Base-by-base conservation (phyloP, 2,329 filamentous ascomycete genomes). In the Penicillium sp. region DNA sequence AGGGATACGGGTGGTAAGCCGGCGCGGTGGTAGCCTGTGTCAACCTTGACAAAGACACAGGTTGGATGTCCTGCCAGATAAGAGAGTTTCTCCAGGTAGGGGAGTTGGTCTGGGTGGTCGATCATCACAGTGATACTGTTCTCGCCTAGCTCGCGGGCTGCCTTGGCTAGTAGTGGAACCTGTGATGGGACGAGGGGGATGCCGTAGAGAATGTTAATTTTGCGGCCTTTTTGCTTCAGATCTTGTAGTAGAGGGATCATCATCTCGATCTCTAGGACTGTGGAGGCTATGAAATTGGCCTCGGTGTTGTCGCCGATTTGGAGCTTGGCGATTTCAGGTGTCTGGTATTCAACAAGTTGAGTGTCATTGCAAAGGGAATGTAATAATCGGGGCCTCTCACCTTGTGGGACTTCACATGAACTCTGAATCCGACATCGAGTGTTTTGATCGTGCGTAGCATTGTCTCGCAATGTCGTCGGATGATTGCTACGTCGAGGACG, bases 381-480 rank as follows among this genome's bases (percentile, higher is more conserved):
- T 44, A 25, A 5, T 9, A 19, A 12, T 11, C 7, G 16, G 8
- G 10, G 1, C 0, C 4, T 52, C 66, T 53, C 73, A 87, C 88
- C 78, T 94, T 94, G 72, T 94, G 90, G 22, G 88, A 91, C 75
- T 94, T 94, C 57, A 93, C 84, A 70, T 94, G 90, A 1, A 88
- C 86, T 56, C 90, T 79, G 77, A 90, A 93, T 7, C 80, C 81
- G 25, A 92, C 78, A 0, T 80, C 77, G 14, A 92, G 73, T 47
- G 75, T 74, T 38, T 80, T 70, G 14, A 82, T 81, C 0, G 88
- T 83, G 12, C 84, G 77, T 7, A 91, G 81, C 88, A 94, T 92
- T 35, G 83, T 78, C 57, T 78, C 73, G 72, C 89, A 93, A 67
- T 93, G 91, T 46, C 80, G 76, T 52, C 82, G 77, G 25, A 90